phyloP scores from a whole-genome alignment of 1,284 basidiomycete species.

The Moesziomyces sp. region DNA sequence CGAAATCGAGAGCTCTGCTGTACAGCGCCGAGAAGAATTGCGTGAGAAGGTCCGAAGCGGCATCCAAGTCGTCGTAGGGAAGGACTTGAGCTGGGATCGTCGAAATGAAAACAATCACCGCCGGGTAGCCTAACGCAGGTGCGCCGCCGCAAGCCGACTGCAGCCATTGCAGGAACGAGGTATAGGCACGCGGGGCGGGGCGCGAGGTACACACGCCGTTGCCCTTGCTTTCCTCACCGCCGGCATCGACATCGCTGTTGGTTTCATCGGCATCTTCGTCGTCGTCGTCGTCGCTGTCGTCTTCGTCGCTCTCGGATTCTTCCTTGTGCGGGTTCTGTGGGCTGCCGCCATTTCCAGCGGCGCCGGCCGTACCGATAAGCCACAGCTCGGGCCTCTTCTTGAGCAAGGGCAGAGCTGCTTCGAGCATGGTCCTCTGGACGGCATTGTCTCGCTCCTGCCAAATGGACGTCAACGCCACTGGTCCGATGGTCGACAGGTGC shows the following conservation, averaged over 20 bases:
- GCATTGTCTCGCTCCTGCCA: slow-evolving; percentile 61
- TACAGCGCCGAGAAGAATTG: slow-evolving; percentile 82
- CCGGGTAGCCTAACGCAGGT: slow-evolving; percentile 80
- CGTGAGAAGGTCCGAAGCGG: slow-evolving; percentile 72
- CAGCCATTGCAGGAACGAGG: slow-evolving; percentile 77
- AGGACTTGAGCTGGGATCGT: slow-evolving; percentile 75
- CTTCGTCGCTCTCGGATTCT: slow-evolving; percentile 8
- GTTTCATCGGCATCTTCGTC: slow-evolving; percentile 28
- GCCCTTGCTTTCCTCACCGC: background rate
- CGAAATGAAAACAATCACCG: slow-evolving; percentile 79
- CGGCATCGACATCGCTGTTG: slow-evolving; percentile 16
- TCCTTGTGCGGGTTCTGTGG: background rate
- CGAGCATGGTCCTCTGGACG: slow-evolving; percentile 52
- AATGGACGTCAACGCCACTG: slow-evolving; percentile 51
- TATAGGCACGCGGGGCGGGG: slow-evolving; percentile 31
- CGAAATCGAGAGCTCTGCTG: slow-evolving; percentile 73
- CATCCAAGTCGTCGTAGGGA: slow-evolving; percentile 65
- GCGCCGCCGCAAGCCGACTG: slow-evolving; percentile 79
- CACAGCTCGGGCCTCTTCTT: slow-evolving; percentile 60
- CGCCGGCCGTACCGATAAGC: slow-evolving; percentile 38
- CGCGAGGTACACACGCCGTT: slow-evolving; percentile 1
- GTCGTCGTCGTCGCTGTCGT: slow-evolving; percentile 32
- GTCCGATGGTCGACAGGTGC: slow-evolving; percentile 37
- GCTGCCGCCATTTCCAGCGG: background rate
- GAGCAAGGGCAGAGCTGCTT: slow-evolving; percentile 58